Evolutionary conservation across 805 yeast genomes (phyloP).

Genomic region (Hagleromyces aurorensis): DNA sequence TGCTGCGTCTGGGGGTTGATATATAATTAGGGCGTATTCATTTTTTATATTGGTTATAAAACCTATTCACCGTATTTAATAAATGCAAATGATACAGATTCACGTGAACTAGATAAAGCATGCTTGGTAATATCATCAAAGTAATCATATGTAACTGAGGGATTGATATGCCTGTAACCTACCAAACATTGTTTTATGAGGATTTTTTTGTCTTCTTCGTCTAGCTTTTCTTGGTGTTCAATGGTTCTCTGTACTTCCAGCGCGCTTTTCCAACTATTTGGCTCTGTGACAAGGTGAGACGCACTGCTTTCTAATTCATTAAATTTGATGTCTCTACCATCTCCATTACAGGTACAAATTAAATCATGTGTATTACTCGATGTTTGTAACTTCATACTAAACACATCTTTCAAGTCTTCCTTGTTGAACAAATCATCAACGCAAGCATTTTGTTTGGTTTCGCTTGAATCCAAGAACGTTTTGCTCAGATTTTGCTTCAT

Average conservation of each 20-base stretch:
- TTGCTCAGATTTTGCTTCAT: constrained; percentile 75
- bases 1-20: too few species aligned
- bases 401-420: constrained; percentile 66
- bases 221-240: constrained; percentile 15
- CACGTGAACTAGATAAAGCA: constrained; percentile 9
- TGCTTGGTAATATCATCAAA: constrained; percentile 17
- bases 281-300: not conserved
- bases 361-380: constrained; percentile 71
- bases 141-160: constrained; percentile 21
- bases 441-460: constrained; percentile 29
- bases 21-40: too few species aligned
- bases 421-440: constrained; percentile 61
- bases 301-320: constrained; percentile 7
- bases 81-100: constrained; percentile 22
- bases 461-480: constrained; percentile 40
- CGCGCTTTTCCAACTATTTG: constrained; percentile 49
- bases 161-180: constrained; percentile 59
- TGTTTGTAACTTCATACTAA: constrained; percentile 45
- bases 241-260: constrained; percentile 31
- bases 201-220: constrained; percentile 29
- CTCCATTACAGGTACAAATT: constrained; percentile 55
- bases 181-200: constrained; percentile 50
- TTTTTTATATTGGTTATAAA: too few species aligned
- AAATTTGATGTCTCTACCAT: constrained; percentile 43
- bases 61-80: constrained; percentile 12